These are phyloP conservation scores for Xylariaceae sp. DNA, from an alignment of 2,329 filamentous ascomycete genomes.

Conservation along the genomic window DNA sequence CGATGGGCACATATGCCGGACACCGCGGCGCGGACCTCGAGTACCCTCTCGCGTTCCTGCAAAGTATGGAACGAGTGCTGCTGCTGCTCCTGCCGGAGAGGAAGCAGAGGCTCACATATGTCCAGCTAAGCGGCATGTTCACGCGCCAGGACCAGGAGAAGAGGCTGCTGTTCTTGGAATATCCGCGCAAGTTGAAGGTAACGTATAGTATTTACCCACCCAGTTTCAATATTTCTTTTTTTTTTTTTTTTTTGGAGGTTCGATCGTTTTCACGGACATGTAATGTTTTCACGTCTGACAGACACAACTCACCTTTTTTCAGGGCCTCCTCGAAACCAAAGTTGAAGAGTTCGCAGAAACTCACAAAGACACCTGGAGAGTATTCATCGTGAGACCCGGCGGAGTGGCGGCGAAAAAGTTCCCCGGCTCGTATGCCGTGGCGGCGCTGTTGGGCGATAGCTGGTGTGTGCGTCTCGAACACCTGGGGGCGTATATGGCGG, in stretches of 20 bases:
- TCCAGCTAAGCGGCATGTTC: conserved; percentile 32
- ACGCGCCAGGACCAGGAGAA: conserved; percentile 30
- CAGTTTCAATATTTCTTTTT: too few relatives aligned
- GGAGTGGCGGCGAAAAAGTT: conserved; percentile 13
- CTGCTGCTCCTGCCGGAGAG: too few relatives aligned
- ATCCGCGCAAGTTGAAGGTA: conserved; percentile 26
- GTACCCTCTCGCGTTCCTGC: conserved; percentile 23
- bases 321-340: conserved; percentile 22
- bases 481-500: conserved; percentile 23
- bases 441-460: conserved; percentile 17
- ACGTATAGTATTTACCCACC: background rate
- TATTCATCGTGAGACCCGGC: conserved; percentile 19
- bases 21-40: conserved; percentile 18
- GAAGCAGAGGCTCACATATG: conserved; percentile 24
- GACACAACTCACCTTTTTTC: too few relatives aligned
- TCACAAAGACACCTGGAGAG: conserved; percentile 16
- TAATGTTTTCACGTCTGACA: conserved; percentile 5
- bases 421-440: conserved; percentile 8
- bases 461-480: conserved; percentile 21
- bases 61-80: conserved; percentile 18
- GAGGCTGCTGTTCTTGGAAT: conserved; percentile 25
- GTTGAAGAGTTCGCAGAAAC: conserved; percentile 19
- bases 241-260: too few relatives aligned
- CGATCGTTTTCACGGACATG: too few relatives aligned
- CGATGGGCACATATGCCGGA: conserved; percentile 23